Base-by-base conservation (phyloP, 768 basidiomycete species). In the Hericium erinaceus region DNA sequence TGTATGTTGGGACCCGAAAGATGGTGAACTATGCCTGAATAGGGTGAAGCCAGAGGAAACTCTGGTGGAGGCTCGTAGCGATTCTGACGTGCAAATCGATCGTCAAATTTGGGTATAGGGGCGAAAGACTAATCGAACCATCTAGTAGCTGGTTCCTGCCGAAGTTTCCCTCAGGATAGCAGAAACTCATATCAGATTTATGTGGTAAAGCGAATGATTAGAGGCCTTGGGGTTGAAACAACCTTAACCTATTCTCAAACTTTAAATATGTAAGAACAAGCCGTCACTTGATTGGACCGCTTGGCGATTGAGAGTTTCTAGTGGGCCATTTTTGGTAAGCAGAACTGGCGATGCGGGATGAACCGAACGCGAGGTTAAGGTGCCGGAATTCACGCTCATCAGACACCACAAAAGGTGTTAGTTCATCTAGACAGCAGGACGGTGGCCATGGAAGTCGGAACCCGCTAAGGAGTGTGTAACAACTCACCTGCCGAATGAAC, bases 1-100 rank as follows among this genome's bases (percentile, higher is more conserved):
- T 81, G 80, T 77, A 83, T 84, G 85, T 82, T 86, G 82, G 83
- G 85, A 86, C 84, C 85, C 83, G 84, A 87, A 87, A 86, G 84
- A 87, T 87, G 84, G 84, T 87, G 85, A 87, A 87, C 83, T 87
- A 87, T 87, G 84, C 79, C 77, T 86, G 85, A 84, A 82, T 84
- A 87, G 84, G 85, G 85, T 79, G 83, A 87, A 89, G 87, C 86
- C 87, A 89, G 87, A 86, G 88, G 86, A 89, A 89, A 90, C 88
- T 87, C 87, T 89, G 87, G 85, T 89, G 87, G 87, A 89, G 85
- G 87, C 84, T 87, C 83, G 84, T 86, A 89, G 88, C 86, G 83
- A 85, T 90, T 89, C 88, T 90, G 88, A 89, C 85, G 84, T 89
- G 88, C 88, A 90, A 89, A 89, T 89, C 86, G 84, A 88, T 89